phyloP scores from a whole-genome alignment of 1,284 basidiomycete species.

The Pseudozyma tsukubaensis region DNA sequence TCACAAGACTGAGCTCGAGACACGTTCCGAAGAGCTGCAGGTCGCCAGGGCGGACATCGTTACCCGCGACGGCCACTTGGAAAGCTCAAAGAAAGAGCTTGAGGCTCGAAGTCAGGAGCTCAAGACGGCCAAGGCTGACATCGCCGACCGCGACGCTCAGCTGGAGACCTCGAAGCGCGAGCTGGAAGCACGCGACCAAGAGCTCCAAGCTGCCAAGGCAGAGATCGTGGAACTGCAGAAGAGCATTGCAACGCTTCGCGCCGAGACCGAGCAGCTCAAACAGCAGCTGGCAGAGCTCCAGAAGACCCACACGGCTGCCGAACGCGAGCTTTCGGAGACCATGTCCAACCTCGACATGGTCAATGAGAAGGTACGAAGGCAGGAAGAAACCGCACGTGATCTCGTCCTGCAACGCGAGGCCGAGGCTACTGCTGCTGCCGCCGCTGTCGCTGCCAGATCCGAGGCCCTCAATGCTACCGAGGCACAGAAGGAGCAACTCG shows the following conservation, averaged over 20 bases:
- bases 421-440: slow-evolving; percentile 43
- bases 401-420: slow-evolving; percentile 41
- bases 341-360: slow-evolving; percentile 41
- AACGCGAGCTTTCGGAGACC: slow-evolving; percentile 41
- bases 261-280: slow-evolving; percentile 38
- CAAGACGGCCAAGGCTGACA: slow-evolving; percentile 19
- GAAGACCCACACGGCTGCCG: slow-evolving; percentile 27
- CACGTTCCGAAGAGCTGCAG: slow-evolving; percentile 16
- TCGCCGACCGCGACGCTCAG: slow-evolving; percentile 16
- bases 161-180: slow-evolving; percentile 1
- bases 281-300: slow-evolving; percentile 32
- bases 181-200: slow-evolving; percentile 15
- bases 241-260: slow-evolving; percentile 29
- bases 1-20: slow-evolving; percentile 14
- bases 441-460: slow-evolving; percentile 46
- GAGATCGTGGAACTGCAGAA: slow-evolving; percentile 44
- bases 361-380: slow-evolving; percentile 47
- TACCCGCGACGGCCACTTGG: slow-evolving; percentile 16
- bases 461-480: slow-evolving; percentile 46
- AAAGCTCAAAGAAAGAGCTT: slow-evolving; percentile 7
- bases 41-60: slow-evolving; percentile 25
- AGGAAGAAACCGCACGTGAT: slow-evolving; percentile 38
- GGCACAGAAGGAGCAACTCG: slow-evolving; percentile 42
- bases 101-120: slow-evolving; percentile 27
- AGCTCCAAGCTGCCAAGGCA: slow-evolving; percentile 27